A percentile compares a stretch with the other conserved stretches of the same genome.
These are phyloP conservation scores for Aspergillus intermedius DNA, from an alignment of 2,329 filamentous ascomycete genomes.

Conservation along the genomic window DNA sequence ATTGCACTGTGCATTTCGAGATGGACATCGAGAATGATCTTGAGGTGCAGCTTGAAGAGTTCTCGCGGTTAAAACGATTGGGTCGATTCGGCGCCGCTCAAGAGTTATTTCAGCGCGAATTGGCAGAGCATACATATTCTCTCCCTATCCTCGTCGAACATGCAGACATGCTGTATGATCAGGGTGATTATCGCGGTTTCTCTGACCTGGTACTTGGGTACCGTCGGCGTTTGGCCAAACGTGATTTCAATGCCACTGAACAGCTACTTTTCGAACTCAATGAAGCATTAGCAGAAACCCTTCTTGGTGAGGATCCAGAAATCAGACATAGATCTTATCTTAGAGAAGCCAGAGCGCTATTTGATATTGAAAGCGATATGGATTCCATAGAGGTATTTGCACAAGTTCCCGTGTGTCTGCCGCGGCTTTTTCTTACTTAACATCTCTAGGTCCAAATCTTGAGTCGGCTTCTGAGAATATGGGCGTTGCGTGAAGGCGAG, in stretches of 20 bases:
- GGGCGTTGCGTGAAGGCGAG: not conserved
- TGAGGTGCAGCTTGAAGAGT: slow-evolving; percentile 10
- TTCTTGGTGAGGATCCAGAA: not conserved
- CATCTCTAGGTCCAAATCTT: not conserved
- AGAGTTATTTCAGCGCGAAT: slow-evolving; percentile 7
- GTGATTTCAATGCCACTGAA: not conserved
- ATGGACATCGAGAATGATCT: slow-evolving; percentile 5
- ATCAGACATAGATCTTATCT: not conserved
- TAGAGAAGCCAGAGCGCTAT: not conserved
- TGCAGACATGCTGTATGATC: slow-evolving; percentile 11
- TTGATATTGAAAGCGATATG: not conserved
- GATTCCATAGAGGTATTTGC: not conserved
- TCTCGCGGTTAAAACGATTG: slow-evolving; percentile 11
- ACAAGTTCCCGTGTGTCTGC: not conserved
- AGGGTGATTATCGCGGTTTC: slow-evolving; percentile 3
- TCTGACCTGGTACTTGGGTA: not conserved
- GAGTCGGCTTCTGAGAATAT: not conserved
- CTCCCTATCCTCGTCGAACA: slow-evolving; percentile 7
- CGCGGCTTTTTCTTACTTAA: not conserved
- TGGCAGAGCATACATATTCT: slow-evolving; percentile 3
- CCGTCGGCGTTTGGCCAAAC: not conserved
- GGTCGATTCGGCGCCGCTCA: slow-evolving; percentile 10
- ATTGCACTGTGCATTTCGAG: slow-evolving; percentile 7
- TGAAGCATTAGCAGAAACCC: not conserved
- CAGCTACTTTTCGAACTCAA: not conserved